These are phyloP conservation scores for Eragrostis tef DNA, from an alignment of 202 grass and related monocot species.

Conservation along the genomic window DNA sequence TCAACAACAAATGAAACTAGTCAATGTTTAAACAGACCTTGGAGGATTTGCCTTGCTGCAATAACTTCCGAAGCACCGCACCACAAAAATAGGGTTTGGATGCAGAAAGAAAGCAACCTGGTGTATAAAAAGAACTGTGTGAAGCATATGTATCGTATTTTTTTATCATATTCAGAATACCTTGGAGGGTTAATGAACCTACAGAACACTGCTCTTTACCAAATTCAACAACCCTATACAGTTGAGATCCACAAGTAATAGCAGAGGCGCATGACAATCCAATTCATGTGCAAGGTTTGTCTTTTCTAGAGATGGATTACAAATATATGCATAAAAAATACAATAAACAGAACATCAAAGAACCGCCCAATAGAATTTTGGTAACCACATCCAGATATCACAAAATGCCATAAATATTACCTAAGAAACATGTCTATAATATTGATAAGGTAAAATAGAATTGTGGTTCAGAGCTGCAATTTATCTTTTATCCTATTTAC, in stretches of 20 bases:
- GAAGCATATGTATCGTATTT: constrained; percentile 7
- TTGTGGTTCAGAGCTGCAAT: background rate
- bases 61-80: constrained; percentile 80
- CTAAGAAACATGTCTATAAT: background rate
- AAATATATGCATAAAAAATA: background rate
- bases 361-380: constrained; percentile 20
- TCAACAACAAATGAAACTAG: background rate
- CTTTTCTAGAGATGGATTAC: background rate
- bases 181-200: constrained; percentile 32
- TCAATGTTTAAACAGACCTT: constrained; percentile 50
- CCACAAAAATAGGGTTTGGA: constrained; percentile 60
- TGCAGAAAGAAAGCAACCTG: constrained; percentile 85
- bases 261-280: background rate
- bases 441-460: constrained; percentile 18
- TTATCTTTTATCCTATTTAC: constrained; percentile 8
- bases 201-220: constrained; percentile 81
- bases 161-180: no score
- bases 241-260: constrained; percentile 63
- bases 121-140: constrained; percentile 31
- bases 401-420: constrained; percentile 5
- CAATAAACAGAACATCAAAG: constrained; percentile 10
- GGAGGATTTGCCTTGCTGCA: constrained; percentile 66
- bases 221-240: constrained; percentile 70
- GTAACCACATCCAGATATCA: background rate
- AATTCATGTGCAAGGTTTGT: background rate